Conservation (phyloP, 192 early-diverging fungal species). For the Paraglomus brasilianum region DNA sequence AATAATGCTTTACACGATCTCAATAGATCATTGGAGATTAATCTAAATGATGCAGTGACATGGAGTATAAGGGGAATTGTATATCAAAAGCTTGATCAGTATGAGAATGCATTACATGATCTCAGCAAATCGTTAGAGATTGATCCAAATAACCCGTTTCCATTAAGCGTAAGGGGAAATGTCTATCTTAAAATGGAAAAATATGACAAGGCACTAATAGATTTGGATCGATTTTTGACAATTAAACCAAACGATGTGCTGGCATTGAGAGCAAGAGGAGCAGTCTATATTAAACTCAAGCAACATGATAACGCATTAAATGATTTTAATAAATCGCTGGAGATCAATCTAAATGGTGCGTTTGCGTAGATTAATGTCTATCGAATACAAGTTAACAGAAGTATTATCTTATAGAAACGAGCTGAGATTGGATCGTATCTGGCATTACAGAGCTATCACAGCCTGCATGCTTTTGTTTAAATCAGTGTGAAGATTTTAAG, state of each 20-base stretch:
- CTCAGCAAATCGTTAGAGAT: not conserved
- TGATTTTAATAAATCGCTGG: slow-evolving; percentile 13
- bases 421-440: no score
- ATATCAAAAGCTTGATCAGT: slow-evolving; percentile 8
- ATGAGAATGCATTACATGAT: slow-evolving; percentile 12
- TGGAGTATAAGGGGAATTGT: not conserved
- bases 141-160: slow-evolving; percentile 14
- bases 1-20: slow-evolving; percentile 11
- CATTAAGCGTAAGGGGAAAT: slow-evolving; percentile 7
- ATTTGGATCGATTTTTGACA: slow-evolving; percentile 1
- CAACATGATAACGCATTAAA: slow-evolving; percentile 17
- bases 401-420: no score
- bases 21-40: not conserved
- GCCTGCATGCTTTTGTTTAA: no score
- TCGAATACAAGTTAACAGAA: no score
- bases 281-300: not conserved
- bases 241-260: not conserved
- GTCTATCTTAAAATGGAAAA: not conserved
- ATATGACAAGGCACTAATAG: slow-evolving; percentile 6
- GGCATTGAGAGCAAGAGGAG: slow-evolving; percentile 12
- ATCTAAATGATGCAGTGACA: not conserved
- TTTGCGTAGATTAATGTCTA: no score
- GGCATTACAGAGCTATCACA: no score
- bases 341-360: not conserved
- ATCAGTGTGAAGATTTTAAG: no score